Base-by-base conservation (phyloP, 1,284 basidiomycete species). In the Entoloma clypeatum region DNA sequence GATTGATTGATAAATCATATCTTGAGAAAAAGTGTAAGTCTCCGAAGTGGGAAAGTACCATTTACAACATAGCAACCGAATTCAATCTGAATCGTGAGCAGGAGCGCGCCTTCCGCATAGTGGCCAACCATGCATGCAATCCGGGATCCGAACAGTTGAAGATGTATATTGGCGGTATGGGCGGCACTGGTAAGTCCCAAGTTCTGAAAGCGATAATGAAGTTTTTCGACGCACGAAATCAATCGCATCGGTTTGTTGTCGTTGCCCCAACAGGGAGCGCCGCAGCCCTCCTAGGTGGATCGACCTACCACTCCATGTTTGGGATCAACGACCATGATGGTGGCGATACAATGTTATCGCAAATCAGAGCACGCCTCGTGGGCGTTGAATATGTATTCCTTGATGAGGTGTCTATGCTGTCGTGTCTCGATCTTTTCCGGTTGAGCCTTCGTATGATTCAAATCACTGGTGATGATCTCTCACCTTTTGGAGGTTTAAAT, bases 111-210 rank as follows among this genome's bases (percentile, higher is more conserved):
- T 67, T 67, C 33, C 26, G 41, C 10, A 58, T 68, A 18, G 48
- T 64, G 10, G 57, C 60, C 4, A 58, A 63, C 35, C 61, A 67
- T 52, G 50, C 58, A 4, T 21, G 43, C 1, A 18, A 37, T n/a
- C 25, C 30, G 3, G 17, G 34, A 23, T 28, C 44, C 7, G 42
- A 55, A 4, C 59, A 54, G 11, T 40, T 69, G 3, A 51, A 50
- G 25, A 66, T 69, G 63, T 64, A 67, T 43, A 25, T 71, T 5
- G 66, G 61, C 3, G 68, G 67, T 2, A 64, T 68, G 58, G 67
- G 55, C 5, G 62, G 68, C 3, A 68, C 66, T 10, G 67, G 69
- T 3, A 72, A 74, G 51, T 61, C 64, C 5, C 64, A 62, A 36
- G 71, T 73, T 0, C 52, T 73, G 1, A 59, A 64, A 17, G 63